These are phyloP conservation scores for Didymella pinodella DNA, from an alignment of 2,329 filamentous ascomycete species.

Conservation along the genomic window DNA sequence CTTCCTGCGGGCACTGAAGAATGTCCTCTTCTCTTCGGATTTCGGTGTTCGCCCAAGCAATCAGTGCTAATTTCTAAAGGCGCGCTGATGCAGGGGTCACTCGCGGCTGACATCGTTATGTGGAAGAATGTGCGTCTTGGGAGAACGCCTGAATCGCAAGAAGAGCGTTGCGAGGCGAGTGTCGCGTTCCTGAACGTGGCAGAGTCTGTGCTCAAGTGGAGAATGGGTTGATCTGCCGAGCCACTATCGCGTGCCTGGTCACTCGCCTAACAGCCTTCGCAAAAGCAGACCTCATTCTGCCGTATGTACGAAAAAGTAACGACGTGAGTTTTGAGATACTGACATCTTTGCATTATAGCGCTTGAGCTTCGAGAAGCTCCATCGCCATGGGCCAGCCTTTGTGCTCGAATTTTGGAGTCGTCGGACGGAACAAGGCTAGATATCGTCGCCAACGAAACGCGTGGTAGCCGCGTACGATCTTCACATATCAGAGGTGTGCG, in stretches of 20 bases:
- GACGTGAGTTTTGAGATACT: background rate
- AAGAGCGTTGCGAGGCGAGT: slow-evolving; percentile 10
- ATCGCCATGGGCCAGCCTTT: background rate
- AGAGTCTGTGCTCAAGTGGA: slow-evolving; percentile 14
- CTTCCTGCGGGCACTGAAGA: background rate
- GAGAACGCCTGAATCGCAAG: slow-evolving; percentile 12
- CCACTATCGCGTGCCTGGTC: background rate
- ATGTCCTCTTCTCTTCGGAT: background rate
- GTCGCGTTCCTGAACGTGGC: slow-evolving; percentile 17
- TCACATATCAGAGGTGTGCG: background rate
- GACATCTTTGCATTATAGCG: background rate
- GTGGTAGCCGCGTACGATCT: background rate
- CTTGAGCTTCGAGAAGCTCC: too few species aligned
- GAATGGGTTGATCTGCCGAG: slow-evolving; percentile 15
- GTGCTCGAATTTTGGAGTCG: background rate
- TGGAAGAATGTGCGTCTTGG: slow-evolving; percentile 15
- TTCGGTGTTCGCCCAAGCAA: background rate
- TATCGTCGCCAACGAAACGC: background rate
- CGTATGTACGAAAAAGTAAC: background rate
- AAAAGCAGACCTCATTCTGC: background rate
- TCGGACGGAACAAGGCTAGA: background rate
- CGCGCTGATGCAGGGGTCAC: slow-evolving; percentile 3
- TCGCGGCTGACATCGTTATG: slow-evolving; percentile 11
- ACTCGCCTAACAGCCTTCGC: background rate
- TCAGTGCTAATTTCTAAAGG: slow-evolving; percentile 1